Evolutionary conservation across 805 yeast species (phyloP), one percentile per base, ranked within the genome.

Genomic region (Lipomyces sp.): DNA sequence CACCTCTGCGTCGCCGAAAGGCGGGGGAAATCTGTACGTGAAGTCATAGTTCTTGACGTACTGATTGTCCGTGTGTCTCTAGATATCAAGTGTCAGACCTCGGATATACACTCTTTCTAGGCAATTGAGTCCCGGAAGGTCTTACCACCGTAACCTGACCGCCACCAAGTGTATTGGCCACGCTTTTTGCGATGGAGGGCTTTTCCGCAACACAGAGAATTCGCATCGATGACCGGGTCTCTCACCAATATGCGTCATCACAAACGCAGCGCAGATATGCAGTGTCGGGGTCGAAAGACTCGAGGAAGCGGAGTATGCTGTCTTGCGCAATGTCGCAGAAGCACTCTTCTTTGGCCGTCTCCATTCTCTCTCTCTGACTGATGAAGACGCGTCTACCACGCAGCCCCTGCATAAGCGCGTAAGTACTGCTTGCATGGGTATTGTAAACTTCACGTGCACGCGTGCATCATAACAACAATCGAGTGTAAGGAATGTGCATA

Each of bases 181-280:
- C 89, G 11, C 87, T 84, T 65, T 83, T 87, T 2, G 97, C 95
- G 43, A 93, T 93, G 1, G 96, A 86, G 49, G 95, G 95, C 69
- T 93, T 93, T 70, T 93, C 99, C 1, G 99, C 98, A 49, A 93
- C 96, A 70, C 97, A 91, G 42, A 93, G 78, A 3, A 93, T 79
- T 59, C 72, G 82, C 93, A 86, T 84, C 19, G 22, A 36, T 37
- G 33, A 18, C 41, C 29, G 6, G 16, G 8, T 7, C 14, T 8
- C 7, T 18, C 43, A 24, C 8, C 21, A 28, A 31, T 7, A 18
- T 13, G 16, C 16, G 38, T 6, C 19, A 18, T 19, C 19, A 34
- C 10, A 18, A 19, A 23, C 43, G 43, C n/a, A n/a, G n/a, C n/a
- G n/a, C n/a, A n/a, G n/a, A n/a, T n/a, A n/a, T n/a, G n/a, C n/a